Conservation (phyloP, 2,329 filamentous ascomycete species). For the Sarocladium oryzae region DNA sequence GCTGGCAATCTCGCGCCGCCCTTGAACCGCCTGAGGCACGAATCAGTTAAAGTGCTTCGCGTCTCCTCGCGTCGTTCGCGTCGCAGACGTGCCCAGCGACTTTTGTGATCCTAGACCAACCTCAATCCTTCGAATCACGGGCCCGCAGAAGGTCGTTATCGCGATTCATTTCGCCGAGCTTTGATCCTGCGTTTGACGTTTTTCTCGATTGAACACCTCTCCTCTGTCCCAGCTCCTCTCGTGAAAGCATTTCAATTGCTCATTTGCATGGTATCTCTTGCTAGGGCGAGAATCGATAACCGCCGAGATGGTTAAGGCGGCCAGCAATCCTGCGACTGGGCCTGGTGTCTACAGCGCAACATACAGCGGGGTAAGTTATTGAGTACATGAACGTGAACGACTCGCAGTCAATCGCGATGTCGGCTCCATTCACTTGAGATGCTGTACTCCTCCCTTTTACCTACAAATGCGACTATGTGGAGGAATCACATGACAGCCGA, state of each 20-base stretch:
- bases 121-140: conserved; percentile 15
- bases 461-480: no score
- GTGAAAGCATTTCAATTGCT: neutral
- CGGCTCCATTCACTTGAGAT: neutral
- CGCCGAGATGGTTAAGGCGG: conserved; percentile 42
- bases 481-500: neutral
- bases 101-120: conserved; percentile 14
- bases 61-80: conserved; percentile 33
- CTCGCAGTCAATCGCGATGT: neutral
- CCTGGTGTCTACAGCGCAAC: conserved; percentile 61
- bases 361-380: conserved; percentile 58
- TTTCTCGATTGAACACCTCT: neutral
- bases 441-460: neutral
- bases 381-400: neutral
- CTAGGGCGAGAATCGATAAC: conserved; percentile 17
- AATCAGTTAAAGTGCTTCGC: conserved; percentile 31
- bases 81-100: conserved; percentile 26
- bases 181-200: neutral
- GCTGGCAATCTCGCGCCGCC: neutral
- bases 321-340: conserved; percentile 21
- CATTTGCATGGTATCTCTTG: conserved; percentile 20
- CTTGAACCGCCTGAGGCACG: conserved; percentile 25
- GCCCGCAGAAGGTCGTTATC: neutral
- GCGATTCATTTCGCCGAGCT: neutral
- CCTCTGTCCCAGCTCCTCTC: neutral